A percentile compares a stretch with the other conserved stretches of the same genome.
Evolutionary conservation across 108 stramenopile genomes (phyloP).

Genomic region (Poteriospumella lacustris): DNA sequence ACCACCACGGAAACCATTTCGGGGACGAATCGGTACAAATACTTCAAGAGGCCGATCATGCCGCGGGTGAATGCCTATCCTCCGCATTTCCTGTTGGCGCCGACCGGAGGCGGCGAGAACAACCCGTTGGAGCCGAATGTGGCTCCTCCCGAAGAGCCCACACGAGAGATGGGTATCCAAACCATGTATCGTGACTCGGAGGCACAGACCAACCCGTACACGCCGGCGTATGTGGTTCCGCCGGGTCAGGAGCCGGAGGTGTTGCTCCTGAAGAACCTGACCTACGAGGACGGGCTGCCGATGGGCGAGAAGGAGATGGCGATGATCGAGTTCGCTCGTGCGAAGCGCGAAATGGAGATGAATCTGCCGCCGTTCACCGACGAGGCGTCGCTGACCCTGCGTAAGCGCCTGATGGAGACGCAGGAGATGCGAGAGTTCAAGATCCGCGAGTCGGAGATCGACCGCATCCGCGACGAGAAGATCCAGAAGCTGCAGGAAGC

Average conservation of each 20-base stretch:
- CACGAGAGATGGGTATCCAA: slow-evolving; percentile 46
- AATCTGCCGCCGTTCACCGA: slow-evolving; percentile 61
- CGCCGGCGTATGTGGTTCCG: slow-evolving; percentile 46
- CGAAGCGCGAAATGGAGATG: slow-evolving; percentile 42
- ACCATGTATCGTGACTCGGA: slow-evolving; percentile 58
- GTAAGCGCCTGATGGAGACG: slow-evolving; percentile 55
- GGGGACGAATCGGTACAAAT: slow-evolving; percentile 49
- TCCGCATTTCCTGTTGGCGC: slow-evolving; percentile 55
- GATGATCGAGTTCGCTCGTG: slow-evolving; percentile 54
- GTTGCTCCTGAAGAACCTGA: slow-evolving; percentile 48
- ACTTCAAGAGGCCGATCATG: slow-evolving; percentile 54
- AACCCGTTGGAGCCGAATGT: slow-evolving; percentile 43
- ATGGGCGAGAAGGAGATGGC: slow-evolving; percentile 45
- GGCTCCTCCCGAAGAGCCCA: slow-evolving; percentile 34
- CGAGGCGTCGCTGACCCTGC: slow-evolving; percentile 49
- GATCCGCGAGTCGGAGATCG: slow-evolving; percentile 38
- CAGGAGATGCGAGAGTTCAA: slow-evolving; percentile 49
- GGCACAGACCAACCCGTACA: slow-evolving; percentile 61
- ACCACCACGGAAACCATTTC: slow-evolving; percentile 28
- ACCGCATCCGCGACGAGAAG: slow-evolving; percentile 35
- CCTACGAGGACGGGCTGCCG: slow-evolving; percentile 41
- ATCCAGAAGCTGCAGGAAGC: slow-evolving; percentile 44
- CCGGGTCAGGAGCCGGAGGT: slow-evolving; percentile 54
- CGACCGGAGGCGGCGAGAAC: slow-evolving; percentile 28
- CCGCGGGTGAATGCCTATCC: slow-evolving; percentile 51